Percentiles rank a stretch among this genome's conserved stretches.
phyloP scores from a whole-genome alignment of 2,329 filamentous ascomycete genomes.

The Hawksworthiomyces lignivorus region DNA sequence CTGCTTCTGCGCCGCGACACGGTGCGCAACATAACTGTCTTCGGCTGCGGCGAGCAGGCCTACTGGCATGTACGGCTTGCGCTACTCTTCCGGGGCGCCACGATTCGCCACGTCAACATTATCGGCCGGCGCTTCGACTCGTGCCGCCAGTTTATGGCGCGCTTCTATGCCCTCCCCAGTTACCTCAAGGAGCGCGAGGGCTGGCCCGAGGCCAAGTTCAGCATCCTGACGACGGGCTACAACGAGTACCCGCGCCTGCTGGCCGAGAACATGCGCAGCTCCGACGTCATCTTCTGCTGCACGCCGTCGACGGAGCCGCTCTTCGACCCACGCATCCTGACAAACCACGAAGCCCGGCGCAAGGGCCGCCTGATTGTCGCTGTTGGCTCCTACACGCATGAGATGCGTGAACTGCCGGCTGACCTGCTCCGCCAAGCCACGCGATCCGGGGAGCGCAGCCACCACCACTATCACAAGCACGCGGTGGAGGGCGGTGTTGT shows the following conservation, averaged over 20 bases:
- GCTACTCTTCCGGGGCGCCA: constrained; percentile 60
- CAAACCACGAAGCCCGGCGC: constrained; percentile 58
- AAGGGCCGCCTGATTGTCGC: constrained; percentile 67
- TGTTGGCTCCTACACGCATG: constrained; percentile 58
- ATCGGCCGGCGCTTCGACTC: constrained; percentile 67
- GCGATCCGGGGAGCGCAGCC: constrained; percentile 28
- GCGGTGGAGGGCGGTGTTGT: constrained; percentile 57
- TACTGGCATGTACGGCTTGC: constrained; percentile 91
- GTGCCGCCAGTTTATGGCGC: constrained; percentile 42
- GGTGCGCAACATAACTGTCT: constrained; percentile 72
- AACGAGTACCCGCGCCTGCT: constrained; percentile 59
- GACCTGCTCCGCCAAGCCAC: constrained; percentile 62
- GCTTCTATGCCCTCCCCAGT: constrained; percentile 41
- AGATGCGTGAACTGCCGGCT: constrained; percentile 78
- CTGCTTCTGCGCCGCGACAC: constrained; percentile 57
- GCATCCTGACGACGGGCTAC: constrained; percentile 60
- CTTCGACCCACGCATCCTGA: constrained; percentile 68
- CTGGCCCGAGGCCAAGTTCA: constrained; percentile 60
- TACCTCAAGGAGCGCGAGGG: constrained; percentile 49
- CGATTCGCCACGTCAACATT: constrained; percentile 73
- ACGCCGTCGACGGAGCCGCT: constrained; percentile 68
- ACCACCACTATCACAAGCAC: constrained; percentile 59
- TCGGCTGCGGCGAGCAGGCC: constrained; percentile 82
- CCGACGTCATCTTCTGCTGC: constrained; percentile 83
- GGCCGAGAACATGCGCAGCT: constrained; percentile 60